Base-by-base conservation (phyloP, 2,329 filamentous ascomycete genomes). In the Cryphonectria carpinicola region DNA sequence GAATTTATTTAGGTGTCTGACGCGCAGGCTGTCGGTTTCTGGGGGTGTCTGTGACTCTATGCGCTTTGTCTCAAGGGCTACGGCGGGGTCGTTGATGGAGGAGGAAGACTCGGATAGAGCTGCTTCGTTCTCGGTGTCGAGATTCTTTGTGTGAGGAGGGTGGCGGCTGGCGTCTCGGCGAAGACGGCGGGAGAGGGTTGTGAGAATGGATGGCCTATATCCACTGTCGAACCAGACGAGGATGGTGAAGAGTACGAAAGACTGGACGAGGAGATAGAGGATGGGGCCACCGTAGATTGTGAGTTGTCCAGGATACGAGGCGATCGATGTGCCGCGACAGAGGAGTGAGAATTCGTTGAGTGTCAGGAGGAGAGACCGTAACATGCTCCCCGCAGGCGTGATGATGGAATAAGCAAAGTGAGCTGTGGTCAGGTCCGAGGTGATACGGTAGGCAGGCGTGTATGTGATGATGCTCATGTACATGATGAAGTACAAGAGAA, bases 321-420 rank as follows among this genome's bases (percentile, higher is more conserved):
- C 88, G 28, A 94, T 81, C n/a, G 84, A 72, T 28, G 88, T 83
- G 37, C 87, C 90, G 43, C 88, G 85, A 78, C 95, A 98, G 2
- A 93, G 87, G 0, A 93, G 86, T 1, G 92, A 94, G 80, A 98
- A 97, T 2, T 95, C 84, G 77, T 98, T 98, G 66, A 97, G 85
- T 0, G 90, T 85, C 4, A 97, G 82, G 75, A 97, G 92, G 46
- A 98, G 80, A 0, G 93, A 86, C 71, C 93, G 86, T 28, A 93
- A 84, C 17, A 95, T 84, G 61, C 91, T 96, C 2, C 90, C 92
- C 63, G 95, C 89, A 0, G 95, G 95, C 1, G 93, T 90, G 64
- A 97, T 83, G 0, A 89, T 83, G 0, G 91, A 91, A 32, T 97
- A 87, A 4, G 91, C 87, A 77, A 93, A 97, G 78, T 97, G 91